These are phyloP conservation scores for Podila horticola DNA, from an alignment of 192 early-diverging fungal species.

Conservation along the genomic window DNA sequence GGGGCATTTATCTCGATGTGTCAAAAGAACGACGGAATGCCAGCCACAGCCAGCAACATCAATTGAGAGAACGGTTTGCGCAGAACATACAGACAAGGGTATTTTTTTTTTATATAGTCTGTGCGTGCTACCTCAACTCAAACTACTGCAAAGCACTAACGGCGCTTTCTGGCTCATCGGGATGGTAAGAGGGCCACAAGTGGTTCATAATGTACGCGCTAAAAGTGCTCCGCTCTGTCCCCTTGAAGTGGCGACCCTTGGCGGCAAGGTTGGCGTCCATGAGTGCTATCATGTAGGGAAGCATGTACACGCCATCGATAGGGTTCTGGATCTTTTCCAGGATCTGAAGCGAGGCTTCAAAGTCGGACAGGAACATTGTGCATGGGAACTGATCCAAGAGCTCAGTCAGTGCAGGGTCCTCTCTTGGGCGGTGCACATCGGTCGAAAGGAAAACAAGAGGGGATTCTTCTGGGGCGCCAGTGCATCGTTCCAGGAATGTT, in stretches of 20 bases:
- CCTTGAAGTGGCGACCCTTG: conserved; percentile 30
- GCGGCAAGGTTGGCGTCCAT: conserved; percentile 47
- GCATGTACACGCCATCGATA: conserved; percentile 28
- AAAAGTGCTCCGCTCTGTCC: conserved; percentile 45
- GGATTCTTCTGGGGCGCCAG: conserved; percentile 18
- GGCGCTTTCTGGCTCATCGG: neutral
- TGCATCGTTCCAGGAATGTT: conserved; percentile 30
- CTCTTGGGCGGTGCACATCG: conserved; percentile 51
- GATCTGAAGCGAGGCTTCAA: conserved; percentile 15
- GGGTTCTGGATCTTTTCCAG: conserved; percentile 30
- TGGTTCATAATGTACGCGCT: conserved; percentile 40
- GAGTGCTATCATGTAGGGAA: conserved; percentile 34
- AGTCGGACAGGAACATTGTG: conserved; percentile 52
- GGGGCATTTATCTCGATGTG: no score
- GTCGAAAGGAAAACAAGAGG: conserved; percentile 60
- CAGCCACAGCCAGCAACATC: no score
- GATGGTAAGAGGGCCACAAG: conserved; percentile 41
- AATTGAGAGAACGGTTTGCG: no score
- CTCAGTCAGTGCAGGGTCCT: conserved; percentile 18
- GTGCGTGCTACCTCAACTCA: no score
- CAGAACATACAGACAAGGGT: no score
- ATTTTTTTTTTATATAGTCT: no score
- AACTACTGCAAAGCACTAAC: no score
- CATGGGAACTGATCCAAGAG: conserved; percentile 51
- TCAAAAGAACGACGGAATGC: no score